Percentiles rank a stretch among this genome's conserved stretches.
These are phyloP conservation scores for Xylaria multiplex DNA, from an alignment of 2,329 filamentous ascomycete genomes.

Conservation along the genomic window DNA sequence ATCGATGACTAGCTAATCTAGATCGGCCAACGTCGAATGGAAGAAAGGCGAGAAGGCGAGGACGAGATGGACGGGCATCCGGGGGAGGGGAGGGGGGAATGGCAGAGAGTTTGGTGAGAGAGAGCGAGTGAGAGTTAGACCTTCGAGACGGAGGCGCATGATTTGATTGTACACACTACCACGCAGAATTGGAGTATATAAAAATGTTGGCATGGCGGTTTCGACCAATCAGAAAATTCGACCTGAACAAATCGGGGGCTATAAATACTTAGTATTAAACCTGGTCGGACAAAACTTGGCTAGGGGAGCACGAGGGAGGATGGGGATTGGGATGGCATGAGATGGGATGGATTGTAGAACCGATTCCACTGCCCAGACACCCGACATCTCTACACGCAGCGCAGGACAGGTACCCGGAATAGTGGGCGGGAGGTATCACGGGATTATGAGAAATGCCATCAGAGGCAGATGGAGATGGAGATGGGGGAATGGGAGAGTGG, in stretches of 20 bases:
- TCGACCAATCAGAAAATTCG: conserved; percentile 57
- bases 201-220: conserved; percentile 28
- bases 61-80: conserved; percentile 36
- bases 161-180: conserved; percentile 42
- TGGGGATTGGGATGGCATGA: neutral
- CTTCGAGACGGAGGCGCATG: conserved; percentile 43
- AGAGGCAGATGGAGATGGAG: too few relatives aligned
- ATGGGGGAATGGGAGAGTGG: too few relatives aligned
- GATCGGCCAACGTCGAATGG: conserved; percentile 40
- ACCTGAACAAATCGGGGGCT: conserved; percentile 35
- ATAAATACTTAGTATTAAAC: conserved; percentile 25
- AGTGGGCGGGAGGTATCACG: too few relatives aligned
- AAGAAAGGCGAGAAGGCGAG: conserved; percentile 45
- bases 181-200: conserved; percentile 39
- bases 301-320: conserved; percentile 22
- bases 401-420: too few relatives aligned
- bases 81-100: conserved; percentile 39
- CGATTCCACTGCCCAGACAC: too few relatives aligned
- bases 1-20: conserved; percentile 36
- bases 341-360: too few relatives aligned
- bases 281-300: conserved; percentile 20
- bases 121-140: conserved; percentile 25
- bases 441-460: too few relatives aligned
- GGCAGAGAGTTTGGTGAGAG: conserved; percentile 42
- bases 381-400: too few relatives aligned